phyloP scores from a whole-genome alignment of 805 yeast species.

The Kodamaea neixiangensis region DNA sequence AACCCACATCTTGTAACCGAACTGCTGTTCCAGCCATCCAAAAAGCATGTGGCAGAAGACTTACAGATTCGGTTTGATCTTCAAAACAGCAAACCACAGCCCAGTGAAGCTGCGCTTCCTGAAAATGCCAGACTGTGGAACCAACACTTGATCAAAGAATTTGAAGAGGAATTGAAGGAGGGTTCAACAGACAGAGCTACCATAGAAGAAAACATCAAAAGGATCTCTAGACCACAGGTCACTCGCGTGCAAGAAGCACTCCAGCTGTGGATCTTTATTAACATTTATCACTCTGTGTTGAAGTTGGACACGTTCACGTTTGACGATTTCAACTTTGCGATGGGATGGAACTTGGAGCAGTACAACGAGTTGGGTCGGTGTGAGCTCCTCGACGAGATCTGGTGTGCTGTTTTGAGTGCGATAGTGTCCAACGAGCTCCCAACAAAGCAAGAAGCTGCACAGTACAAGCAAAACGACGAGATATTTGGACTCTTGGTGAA shows the following conservation, averaged over 20 bases:
- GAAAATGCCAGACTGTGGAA: conserved; percentile 27
- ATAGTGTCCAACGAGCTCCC: conserved; percentile 46
- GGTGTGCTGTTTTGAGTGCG: conserved; percentile 62
- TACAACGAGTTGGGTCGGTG: conserved; percentile 47
- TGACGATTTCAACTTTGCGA: conserved; percentile 69
- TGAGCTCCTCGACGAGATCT: conserved; percentile 61
- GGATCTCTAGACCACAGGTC: conserved; percentile 15
- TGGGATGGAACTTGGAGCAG: conserved; percentile 47
- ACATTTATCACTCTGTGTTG: conserved; percentile 65
- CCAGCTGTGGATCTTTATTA: conserved; percentile 75
- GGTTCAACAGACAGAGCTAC: neutral
- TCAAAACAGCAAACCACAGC: conserved; percentile 30
- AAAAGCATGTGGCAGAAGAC: conserved; percentile 32
- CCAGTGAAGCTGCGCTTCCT: conserved; percentile 23
- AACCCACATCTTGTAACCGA: conserved; percentile 4
- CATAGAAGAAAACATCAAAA: conserved; percentile 3
- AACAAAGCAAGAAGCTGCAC: conserved; percentile 27
- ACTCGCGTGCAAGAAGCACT: conserved; percentile 46
- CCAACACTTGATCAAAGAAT: conserved; percentile 15
- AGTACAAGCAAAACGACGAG: conserved; percentile 30
- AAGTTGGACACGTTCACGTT: conserved; percentile 73
- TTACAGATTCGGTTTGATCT: conserved; percentile 31
- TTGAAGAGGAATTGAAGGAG: conserved; percentile 8
- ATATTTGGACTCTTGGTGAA: conserved; percentile 34
- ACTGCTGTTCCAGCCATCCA: conserved; percentile 27